These are phyloP conservation scores for Nicotiana rustica DNA, from an alignment of 305 asterid genomes.

Conservation along the genomic window DNA sequence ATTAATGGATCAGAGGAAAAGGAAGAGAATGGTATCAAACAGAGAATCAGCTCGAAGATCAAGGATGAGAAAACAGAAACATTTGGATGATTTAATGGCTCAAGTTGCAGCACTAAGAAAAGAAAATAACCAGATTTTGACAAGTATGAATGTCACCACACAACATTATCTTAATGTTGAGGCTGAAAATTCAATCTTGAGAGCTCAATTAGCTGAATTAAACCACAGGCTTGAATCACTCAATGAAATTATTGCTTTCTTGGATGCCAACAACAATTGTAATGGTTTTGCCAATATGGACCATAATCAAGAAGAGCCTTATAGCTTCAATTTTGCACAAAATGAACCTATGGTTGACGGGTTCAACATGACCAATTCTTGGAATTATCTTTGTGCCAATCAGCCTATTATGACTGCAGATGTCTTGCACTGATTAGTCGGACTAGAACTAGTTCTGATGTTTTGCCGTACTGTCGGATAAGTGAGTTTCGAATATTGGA, in stretches of 20 bases:
- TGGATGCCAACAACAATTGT: constrained; percentile 41
- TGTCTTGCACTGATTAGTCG: constrained; percentile 44
- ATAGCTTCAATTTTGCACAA: background rate
- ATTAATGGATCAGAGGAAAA: constrained; percentile 73
- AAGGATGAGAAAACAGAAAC: constrained; percentile 87
- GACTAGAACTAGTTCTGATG: background rate
- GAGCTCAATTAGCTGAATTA: constrained; percentile 83
- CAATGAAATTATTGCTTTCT: constrained; percentile 56
- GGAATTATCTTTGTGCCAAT: constrained; percentile 55
- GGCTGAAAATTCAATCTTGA: constrained; percentile 75
- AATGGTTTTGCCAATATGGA: constrained; percentile 31
- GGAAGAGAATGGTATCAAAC: constrained; percentile 86
- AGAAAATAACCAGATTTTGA: constrained; percentile 65
- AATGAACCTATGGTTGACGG: constrained; percentile 39
- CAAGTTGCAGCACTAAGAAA: constrained; percentile 63
- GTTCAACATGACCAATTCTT: constrained; percentile 44
- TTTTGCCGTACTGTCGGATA: too few relatives aligned
- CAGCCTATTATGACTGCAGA: constrained; percentile 69
- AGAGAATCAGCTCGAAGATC: constrained; percentile 95
- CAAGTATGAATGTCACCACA: constrained; percentile 53
- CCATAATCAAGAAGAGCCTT: background rate
- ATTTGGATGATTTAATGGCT: constrained; percentile 70
- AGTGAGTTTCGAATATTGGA: background rate
- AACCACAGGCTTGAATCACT: constrained; percentile 74
- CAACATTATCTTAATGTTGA: constrained; percentile 61